Evolutionary conservation across 108 stramenopile genomes (phyloP).

Genomic region (Hondaea fermentalgiana): DNA sequence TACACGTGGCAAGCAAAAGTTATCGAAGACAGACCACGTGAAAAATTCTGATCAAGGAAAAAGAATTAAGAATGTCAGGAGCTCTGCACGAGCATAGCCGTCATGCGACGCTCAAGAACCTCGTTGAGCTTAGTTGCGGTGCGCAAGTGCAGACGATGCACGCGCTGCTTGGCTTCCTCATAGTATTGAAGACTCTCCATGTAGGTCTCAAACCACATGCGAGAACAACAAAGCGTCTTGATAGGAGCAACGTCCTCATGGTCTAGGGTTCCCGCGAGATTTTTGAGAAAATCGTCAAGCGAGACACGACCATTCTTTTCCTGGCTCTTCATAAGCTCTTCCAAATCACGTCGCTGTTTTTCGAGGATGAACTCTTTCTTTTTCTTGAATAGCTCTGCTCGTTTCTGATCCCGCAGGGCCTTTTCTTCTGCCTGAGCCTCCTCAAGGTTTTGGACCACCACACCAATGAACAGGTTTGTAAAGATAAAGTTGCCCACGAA

Average conservation of each 20-base stretch:
- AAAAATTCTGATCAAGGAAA: no score
- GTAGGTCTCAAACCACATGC: constrained; percentile 14
- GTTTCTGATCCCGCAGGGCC: not conserved
- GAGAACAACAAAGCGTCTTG: constrained; percentile 8
- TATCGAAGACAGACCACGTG: no score
- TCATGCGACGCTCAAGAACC: constrained; percentile 6
- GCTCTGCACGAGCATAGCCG: not conserved
- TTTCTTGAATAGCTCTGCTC: not conserved
- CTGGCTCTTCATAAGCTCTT: not conserved
- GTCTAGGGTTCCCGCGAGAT: not conserved
- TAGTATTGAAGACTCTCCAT: not conserved
- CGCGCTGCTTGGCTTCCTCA: not conserved
- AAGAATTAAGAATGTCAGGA: no score
- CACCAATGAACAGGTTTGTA: constrained; percentile 11
- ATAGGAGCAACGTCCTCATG: constrained; percentile 4
- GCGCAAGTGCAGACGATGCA: not conserved
- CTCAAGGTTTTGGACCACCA: not conserved
- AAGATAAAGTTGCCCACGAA: constrained; percentile 19
- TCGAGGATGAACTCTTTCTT: not conserved
- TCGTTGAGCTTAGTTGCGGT: not conserved
- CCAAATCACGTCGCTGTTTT: not conserved
- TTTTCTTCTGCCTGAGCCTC: not conserved
- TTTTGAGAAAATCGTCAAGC: not conserved
- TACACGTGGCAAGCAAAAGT: no score
- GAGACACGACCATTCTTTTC: not conserved